Conservation (phyloP, 176 grass and related monocot genomes). For the Thalia dealbata region DNA sequence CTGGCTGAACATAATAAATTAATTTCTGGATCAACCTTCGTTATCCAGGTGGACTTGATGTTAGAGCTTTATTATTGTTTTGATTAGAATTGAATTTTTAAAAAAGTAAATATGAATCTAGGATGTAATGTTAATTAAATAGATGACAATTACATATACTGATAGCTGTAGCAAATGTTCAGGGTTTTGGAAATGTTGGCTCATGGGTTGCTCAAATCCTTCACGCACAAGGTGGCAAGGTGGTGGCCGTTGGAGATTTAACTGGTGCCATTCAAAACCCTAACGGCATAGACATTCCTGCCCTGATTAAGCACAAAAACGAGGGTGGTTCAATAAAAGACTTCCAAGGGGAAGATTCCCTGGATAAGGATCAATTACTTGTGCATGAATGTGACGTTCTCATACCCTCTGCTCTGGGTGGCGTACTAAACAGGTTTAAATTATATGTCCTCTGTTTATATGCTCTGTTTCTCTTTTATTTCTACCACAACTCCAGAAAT, state of each 20-base stretch:
- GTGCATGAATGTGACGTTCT: conserved; percentile 15
- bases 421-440: conserved; percentile 3
- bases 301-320: conserved; percentile 2
- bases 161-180: neutral
- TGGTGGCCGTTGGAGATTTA: conserved; percentile 11
- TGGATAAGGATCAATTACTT: conserved; percentile 9
- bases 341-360: conserved; percentile 5
- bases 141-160: neutral
- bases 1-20: conserved; percentile 4
- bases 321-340: conserved; percentile 6
- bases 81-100: neutral
- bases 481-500: neutral
- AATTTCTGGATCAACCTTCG: conserved; percentile 10
- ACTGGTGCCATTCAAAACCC: conserved; percentile 10
- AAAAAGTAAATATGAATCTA: neutral
- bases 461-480: neutral
- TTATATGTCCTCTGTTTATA: neutral
- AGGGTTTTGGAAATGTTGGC: conserved; percentile 20
- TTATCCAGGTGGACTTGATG: conserved; percentile 4
- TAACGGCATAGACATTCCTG: conserved; percentile 16
- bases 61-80: neutral
- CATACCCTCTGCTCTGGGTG: conserved; percentile 9
- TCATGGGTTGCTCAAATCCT: conserved; percentile 15
- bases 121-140: neutral
- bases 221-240: conserved; percentile 9